A percentile compares a stretch with the other conserved stretches of the same genome.
phyloP scores from a whole-genome alignment of 1,284 basidiomycete species.

The Naganishia sp. region DNA sequence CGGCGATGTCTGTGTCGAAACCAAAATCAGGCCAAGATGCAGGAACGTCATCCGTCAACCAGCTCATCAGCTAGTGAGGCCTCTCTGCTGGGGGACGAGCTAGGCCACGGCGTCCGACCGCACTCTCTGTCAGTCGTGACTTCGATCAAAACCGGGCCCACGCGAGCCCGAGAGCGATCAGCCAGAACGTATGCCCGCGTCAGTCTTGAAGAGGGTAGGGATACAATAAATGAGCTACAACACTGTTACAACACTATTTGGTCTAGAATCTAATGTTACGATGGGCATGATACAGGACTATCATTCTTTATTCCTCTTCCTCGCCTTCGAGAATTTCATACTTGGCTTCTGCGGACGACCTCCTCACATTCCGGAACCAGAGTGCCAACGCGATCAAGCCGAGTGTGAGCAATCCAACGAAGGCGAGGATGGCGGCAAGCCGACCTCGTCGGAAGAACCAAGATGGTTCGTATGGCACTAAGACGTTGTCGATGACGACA shows the following conservation, averaged over 20 bases:
- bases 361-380: conserved; percentile 71
- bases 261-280: background rate
- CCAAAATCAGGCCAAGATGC: no score
- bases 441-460: conserved; percentile 66
- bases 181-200: no score
- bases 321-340: conserved; percentile 82
- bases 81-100: no score
- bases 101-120: no score
- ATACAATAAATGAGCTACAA: background rate
- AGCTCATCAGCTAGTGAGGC: no score
- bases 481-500: conserved; percentile 77
- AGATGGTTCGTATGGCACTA: conserved; percentile 80
- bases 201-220: no score
- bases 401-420: conserved; percentile 60
- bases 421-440: conserved; percentile 53
- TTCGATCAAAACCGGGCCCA: no score
- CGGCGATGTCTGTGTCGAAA: no score
- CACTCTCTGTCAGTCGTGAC: no score
- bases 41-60: no score
- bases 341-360: conserved; percentile 71
- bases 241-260: background rate
- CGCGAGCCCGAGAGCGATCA: no score
- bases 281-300: background rate
- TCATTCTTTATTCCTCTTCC: conserved; percentile 55
- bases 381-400: conserved; percentile 56